Percentiles rank a stretch among this genome's conserved stretches.
phyloP scores from a whole-genome alignment of 2,329 filamentous ascomycete species.

The Esteya vermicola region DNA sequence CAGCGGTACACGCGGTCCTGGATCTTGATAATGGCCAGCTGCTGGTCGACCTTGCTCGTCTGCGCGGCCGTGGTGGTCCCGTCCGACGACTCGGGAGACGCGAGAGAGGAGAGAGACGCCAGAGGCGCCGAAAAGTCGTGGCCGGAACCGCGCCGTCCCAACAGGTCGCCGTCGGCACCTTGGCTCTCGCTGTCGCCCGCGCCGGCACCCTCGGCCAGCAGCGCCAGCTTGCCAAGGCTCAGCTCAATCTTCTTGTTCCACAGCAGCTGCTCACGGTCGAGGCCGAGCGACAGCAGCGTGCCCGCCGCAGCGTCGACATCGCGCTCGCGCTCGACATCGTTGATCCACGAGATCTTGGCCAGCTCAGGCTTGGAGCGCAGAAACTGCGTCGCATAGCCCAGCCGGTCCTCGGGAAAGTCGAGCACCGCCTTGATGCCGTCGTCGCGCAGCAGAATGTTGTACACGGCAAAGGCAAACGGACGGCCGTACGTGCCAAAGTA shows the following conservation, averaged over 20 bases:
- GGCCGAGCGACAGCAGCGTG: conserved; percentile 55
- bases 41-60: conserved; percentile 38
- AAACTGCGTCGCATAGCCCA: conserved; percentile 61
- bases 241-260: conserved; percentile 94
- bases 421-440: conserved; percentile 55
- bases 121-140: too few relatives aligned
- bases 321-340: conserved; percentile 66
- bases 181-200: conserved; percentile 8
- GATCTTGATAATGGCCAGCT: conserved; percentile 58
- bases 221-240: conserved; percentile 71
- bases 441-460: conserved; percentile 59
- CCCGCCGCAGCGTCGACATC: conserved; percentile 61
- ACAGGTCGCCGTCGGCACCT: conserved; percentile 5
- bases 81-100: not conserved
- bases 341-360: conserved; percentile 83
- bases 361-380: conserved; percentile 58
- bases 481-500: conserved; percentile 52
- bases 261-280: conserved; percentile 58
- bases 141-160: too few relatives aligned
- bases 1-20: conserved; percentile 66
- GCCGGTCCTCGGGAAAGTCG: conserved; percentile 53
- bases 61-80: not conserved
- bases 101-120: too few relatives aligned
- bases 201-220: conserved; percentile 43
- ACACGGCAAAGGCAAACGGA: conserved; percentile 62